Evolutionary conservation across 257 asterid species (phyloP).

Genomic region (Petunia axillaris): DNA sequence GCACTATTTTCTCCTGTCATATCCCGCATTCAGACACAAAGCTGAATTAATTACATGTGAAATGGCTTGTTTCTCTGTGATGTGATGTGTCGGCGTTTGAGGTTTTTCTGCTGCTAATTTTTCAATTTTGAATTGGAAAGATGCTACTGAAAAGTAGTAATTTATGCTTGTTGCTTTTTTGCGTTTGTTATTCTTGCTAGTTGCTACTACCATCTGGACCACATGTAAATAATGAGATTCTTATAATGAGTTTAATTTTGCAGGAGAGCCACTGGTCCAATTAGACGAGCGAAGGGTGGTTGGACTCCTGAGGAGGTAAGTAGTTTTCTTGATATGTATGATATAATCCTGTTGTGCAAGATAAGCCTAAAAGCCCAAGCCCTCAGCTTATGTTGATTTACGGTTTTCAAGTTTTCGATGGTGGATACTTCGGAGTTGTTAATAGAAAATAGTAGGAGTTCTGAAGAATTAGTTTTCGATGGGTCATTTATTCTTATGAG

Average conservation of each 20-base stretch:
- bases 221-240: background rate
- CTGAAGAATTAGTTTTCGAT: background rate
- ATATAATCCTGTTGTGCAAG: background rate
- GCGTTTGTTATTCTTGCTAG: background rate
- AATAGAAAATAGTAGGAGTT: background rate
- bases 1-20: background rate
- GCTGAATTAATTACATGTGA: background rate
- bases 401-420: background rate
- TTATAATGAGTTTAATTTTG: constrained; percentile 23
- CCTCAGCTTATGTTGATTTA: background rate
- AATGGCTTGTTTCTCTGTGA: background rate
- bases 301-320: constrained; percentile 98
- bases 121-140: background rate
- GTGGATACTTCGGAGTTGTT: background rate
- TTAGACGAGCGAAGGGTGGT: constrained; percentile 98
- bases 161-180: background rate
- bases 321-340: constrained; percentile 1
- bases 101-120: background rate
- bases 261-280: constrained; percentile 95
- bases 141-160: background rate
- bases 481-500: background rate
- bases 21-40: background rate
- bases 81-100: background rate
- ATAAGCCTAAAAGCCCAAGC: background rate
- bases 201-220: background rate